Conservation (phyloP, 1,284 basidiomycete species). For the Boletus semigastroideus region DNA sequence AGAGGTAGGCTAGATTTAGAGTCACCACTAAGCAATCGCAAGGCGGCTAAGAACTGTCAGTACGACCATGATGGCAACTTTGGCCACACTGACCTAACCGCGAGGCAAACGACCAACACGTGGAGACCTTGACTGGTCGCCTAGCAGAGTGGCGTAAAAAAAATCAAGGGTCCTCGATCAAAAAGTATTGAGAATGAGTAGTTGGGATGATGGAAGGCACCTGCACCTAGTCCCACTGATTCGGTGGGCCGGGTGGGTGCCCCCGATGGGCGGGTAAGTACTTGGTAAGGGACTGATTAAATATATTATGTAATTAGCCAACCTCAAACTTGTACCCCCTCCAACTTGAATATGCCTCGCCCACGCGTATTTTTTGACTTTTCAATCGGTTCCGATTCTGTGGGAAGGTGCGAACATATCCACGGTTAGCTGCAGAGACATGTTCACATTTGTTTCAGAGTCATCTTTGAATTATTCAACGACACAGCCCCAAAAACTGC, state of each 20-base stretch:
- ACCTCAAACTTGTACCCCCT: too few relatives aligned
- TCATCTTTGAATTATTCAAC: slow-evolving; percentile 81
- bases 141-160: background rate
- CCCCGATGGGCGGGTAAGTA: background rate
- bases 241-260: background rate
- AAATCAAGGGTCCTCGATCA: background rate
- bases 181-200: background rate
- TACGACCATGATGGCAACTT: slow-evolving; percentile 1
- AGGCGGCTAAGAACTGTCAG: slow-evolving; percentile 1
- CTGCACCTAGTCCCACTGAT: background rate
- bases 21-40: slow-evolving; percentile 4
- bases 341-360: slow-evolving; percentile 26
- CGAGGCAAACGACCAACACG: background rate
- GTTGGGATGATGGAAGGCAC: background rate
- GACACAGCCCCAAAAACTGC: slow-evolving; percentile 78
- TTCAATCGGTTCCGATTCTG: slow-evolving; percentile 47
- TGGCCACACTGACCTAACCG: slow-evolving; percentile 4
- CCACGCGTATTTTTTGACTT: slow-evolving; percentile 74
- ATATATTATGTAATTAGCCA: slow-evolving; percentile 15
- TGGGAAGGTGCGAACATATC: slow-evolving; percentile 51
- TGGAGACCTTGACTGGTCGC: background rate
- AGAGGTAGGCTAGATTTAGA: slow-evolving; percentile 13
- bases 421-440: background rate
- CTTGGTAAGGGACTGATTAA: background rate
- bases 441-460: slow-evolving; percentile 38